Evolutionary conservation across 108 stramenopile species (phyloP).

Genomic region (Skeletonema grethae): DNA sequence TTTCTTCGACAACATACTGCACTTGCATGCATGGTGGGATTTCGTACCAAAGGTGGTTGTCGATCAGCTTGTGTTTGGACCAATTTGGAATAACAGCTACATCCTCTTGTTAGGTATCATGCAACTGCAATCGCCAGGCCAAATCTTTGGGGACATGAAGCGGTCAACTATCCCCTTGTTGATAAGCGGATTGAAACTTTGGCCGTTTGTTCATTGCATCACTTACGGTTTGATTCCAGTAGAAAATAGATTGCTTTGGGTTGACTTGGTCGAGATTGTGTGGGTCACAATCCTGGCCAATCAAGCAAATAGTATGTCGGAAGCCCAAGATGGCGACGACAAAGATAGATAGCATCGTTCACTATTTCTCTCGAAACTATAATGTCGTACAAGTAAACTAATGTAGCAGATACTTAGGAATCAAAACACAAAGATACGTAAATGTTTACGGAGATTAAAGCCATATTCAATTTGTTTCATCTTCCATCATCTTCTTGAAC

Average conservation of each 20-base stretch:
- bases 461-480: constrained; percentile 6
- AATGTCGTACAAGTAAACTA: background rate
- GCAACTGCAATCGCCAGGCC: constrained; percentile 40
- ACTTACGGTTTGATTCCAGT: constrained; percentile 81
- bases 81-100: constrained; percentile 69
- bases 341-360: constrained; percentile 3
- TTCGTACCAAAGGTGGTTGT: constrained; percentile 66
- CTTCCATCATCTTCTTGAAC: constrained; percentile 57
- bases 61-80: constrained; percentile 62
- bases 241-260: constrained; percentile 85
- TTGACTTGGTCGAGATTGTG: constrained; percentile 87
- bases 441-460: background rate
- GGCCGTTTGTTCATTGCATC: constrained; percentile 86
- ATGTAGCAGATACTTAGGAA: background rate
- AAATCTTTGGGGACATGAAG: constrained; percentile 74
- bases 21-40: constrained; percentile 66
- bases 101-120: constrained; percentile 65
- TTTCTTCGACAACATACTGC: constrained; percentile 57
- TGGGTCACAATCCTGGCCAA: constrained; percentile 89
- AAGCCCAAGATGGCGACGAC: background rate
- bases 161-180: constrained; percentile 77
- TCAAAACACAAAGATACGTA: background rate
- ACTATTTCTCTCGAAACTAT: background rate
- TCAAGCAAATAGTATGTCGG: constrained; percentile 19
- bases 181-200: constrained; percentile 75